phyloP scores from a whole-genome alignment of 1,139 yeast genomes.

The Yamadazyma mexicana region DNA sequence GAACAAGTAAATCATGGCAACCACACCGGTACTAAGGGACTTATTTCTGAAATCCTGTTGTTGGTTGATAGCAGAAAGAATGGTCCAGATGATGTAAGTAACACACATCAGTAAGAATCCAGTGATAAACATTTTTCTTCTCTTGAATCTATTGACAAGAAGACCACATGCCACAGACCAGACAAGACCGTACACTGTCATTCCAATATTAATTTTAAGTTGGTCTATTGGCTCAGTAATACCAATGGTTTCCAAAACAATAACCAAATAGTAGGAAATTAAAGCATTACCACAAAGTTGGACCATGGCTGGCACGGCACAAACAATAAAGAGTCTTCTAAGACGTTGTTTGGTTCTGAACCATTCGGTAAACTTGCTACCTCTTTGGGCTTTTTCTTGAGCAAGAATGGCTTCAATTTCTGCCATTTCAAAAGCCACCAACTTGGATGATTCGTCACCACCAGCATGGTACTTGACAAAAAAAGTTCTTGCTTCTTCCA shows the following conservation, averaged over 20 bases:
- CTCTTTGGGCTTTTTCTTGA: conserved; percentile 23
- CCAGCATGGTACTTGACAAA: conserved; percentile 40
- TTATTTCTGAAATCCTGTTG: conserved; percentile 28
- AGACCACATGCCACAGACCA: conserved; percentile 31
- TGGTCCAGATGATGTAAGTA: conserved; percentile 30
- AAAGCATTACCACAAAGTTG: conserved; percentile 54
- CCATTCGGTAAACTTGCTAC: conserved; percentile 25
- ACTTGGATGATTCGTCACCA: conserved; percentile 27
- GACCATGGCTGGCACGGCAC: conserved; percentile 36
- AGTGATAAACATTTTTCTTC: conserved; percentile 21
- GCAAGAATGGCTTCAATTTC: conserved; percentile 44
- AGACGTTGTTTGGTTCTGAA: conserved; percentile 27
- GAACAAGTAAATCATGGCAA: conserved; percentile 37
- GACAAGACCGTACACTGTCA: conserved; percentile 34
- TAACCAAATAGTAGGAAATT: conserved; percentile 49
- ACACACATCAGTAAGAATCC: conserved; percentile 20
- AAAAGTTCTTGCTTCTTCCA: conserved; percentile 4
- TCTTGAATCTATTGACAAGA: conserved; percentile 5
- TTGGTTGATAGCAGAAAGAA: conserved; percentile 29
- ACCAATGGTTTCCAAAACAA: conserved; percentile 49
- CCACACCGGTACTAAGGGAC: conserved; percentile 22
- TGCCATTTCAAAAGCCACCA: conserved; percentile 44
- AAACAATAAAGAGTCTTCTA: conserved; percentile 39
- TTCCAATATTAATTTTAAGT: conserved; percentile 38
- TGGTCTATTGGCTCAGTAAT: conserved; percentile 43